These are phyloP conservation scores for Exobasidium cylindrosporum DNA, from an alignment of 1,284 basidiomycete genomes.

Conservation along the genomic window DNA sequence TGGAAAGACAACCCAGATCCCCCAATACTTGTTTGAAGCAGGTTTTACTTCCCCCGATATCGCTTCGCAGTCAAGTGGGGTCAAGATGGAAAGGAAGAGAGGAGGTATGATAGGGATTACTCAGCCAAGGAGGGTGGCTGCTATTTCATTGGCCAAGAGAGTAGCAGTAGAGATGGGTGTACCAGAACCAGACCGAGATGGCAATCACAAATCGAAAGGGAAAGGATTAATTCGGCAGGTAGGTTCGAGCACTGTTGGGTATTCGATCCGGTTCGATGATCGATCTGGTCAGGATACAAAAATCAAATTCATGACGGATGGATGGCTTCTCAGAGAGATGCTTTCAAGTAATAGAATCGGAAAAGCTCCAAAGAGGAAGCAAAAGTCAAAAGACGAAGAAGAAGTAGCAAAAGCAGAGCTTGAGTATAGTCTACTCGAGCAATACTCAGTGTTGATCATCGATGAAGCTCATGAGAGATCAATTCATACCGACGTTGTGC, in stretches of 20 bases:
- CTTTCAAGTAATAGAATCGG: constrained; percentile 62
- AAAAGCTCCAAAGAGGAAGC: not conserved
- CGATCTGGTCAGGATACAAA: constrained; percentile 66
- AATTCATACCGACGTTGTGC: constrained; percentile 86
- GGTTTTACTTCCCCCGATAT: not conserved
- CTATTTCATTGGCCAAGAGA: constrained; percentile 83
- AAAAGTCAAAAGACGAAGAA: not conserved
- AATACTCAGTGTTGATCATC: constrained; percentile 85
- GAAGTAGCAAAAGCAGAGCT: constrained; percentile 16
- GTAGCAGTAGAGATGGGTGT: constrained; percentile 80
- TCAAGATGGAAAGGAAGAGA: not conserved
- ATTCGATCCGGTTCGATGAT: constrained; percentile 94
- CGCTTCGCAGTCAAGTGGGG: constrained; percentile 63
- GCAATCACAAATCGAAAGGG: not conserved
- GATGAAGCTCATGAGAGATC: constrained; percentile 98
- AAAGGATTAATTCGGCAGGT: not conserved
- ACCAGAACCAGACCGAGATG: constrained; percentile 29
- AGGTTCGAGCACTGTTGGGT: constrained; percentile 67
- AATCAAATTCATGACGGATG: constrained; percentile 94
- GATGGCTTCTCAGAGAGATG: constrained; percentile 89
- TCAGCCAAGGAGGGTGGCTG: constrained; percentile 89
- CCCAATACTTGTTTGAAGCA: constrained; percentile 22
- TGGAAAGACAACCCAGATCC: constrained; percentile 78
- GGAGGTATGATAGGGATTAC: constrained; percentile 64
- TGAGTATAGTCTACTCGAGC: constrained; percentile 62